Conservation (phyloP, 176 grass and related monocot species). For the Phoenix roebelenii region DNA sequence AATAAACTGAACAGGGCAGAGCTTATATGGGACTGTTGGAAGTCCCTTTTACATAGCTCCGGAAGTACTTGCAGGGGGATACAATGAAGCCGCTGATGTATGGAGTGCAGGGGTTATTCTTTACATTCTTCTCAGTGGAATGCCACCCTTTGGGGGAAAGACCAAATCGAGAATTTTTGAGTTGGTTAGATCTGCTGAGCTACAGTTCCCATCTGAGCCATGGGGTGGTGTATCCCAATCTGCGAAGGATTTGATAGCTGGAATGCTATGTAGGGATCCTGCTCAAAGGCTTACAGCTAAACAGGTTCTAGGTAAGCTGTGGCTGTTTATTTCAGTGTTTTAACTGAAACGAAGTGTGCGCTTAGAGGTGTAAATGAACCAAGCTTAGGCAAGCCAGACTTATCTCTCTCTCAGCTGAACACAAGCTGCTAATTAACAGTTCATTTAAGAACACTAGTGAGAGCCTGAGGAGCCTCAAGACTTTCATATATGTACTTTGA, state of each 20-base stretch:
- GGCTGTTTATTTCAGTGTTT: no score
- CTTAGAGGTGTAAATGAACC: no score
- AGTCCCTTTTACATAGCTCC: slow-evolving; percentile 96
- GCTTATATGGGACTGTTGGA: slow-evolving; percentile 78
- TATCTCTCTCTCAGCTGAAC: no score
- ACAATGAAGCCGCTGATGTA: slow-evolving; percentile 83
- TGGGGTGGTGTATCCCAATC: slow-evolving; percentile 68
- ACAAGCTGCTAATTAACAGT: no score
- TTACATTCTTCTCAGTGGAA: slow-evolving; percentile 88
- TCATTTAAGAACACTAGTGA: no score
- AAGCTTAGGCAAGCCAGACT: no score
- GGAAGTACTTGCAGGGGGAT: slow-evolving; percentile 78
- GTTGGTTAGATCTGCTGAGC: slow-evolving; percentile 62
- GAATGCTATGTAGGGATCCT: slow-evolving; percentile 68
- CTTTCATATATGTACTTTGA: no score
- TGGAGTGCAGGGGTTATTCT: slow-evolving; percentile 90
- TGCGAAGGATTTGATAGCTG: slow-evolving; percentile 58
- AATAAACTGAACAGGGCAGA: slow-evolving; percentile 49
- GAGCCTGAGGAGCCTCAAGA: no score
- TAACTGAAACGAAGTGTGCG: no score
- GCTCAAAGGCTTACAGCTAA: slow-evolving; percentile 46
- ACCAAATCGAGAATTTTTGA: slow-evolving; percentile 91
- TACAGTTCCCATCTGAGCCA: slow-evolving; percentile 63
- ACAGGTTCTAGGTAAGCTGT: slow-evolving; percentile 63
- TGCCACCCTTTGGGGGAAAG: slow-evolving; percentile 87